Conservation (phyloP, 1,284 basidiomycete species). For the Dichomitus squalens region DNA sequence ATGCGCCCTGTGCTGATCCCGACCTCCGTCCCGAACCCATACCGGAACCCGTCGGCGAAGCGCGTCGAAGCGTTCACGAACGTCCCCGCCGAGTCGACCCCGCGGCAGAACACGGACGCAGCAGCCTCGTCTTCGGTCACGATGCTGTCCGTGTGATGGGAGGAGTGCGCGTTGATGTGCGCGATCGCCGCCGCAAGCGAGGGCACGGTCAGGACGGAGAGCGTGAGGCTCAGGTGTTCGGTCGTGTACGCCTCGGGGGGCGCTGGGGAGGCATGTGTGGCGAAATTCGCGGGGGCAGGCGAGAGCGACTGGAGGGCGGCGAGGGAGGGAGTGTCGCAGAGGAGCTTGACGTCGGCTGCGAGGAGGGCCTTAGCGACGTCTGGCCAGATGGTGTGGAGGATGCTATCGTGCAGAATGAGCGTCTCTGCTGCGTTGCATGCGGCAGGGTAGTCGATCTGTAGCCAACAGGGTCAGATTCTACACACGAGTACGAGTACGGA, state of each 20-base stretch:
- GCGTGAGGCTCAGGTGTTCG: conserved; percentile 85
- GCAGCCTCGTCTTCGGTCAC: conserved; percentile 78
- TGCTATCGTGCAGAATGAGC: conserved; percentile 78
- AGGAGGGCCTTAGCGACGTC: conserved; percentile 77
- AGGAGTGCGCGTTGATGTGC: conserved; percentile 93
- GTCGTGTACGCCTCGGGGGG: conserved; percentile 73
- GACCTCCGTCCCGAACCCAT: conserved; percentile 97
- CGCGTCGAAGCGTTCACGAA: conserved; percentile 95
- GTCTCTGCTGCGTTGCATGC: conserved; percentile 97
- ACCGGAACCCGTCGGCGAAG: conserved; percentile 97
- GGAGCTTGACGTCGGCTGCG: conserved; percentile 70
- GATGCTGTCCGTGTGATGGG: conserved; percentile 95
- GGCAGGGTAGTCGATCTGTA: conserved; percentile 90
- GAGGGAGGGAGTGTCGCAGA: conserved; percentile 76
- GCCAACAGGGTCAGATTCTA: neutral
- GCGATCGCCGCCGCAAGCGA: conserved; percentile 76
- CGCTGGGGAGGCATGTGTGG: conserved; percentile 54
- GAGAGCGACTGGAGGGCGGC: conserved; percentile 45
- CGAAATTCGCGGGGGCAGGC: conserved; percentile 38
- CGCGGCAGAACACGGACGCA: conserved; percentile 80
- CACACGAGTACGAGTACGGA: neutral
- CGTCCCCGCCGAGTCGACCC: conserved; percentile 91
- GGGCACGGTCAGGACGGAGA: conserved; percentile 79
- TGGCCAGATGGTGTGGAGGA: conserved; percentile 79
- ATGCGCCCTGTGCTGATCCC: conserved; percentile 97